These are phyloP conservation scores for Beauveria australis DNA, from an alignment of 2,329 filamentous ascomycete species.

Conservation along the genomic window DNA sequence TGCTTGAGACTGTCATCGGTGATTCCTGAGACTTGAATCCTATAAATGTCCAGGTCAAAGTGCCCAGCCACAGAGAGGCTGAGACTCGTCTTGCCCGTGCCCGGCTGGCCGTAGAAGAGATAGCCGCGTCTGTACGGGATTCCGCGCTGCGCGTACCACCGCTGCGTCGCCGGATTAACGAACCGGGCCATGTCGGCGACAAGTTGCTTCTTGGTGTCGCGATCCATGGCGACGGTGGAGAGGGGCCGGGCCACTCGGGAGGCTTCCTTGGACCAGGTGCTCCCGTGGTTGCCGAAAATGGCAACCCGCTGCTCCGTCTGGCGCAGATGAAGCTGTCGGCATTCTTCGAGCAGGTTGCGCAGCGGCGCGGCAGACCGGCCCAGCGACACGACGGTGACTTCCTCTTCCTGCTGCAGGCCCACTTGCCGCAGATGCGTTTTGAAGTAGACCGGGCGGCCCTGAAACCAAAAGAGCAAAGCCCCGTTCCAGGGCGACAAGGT, in stretches of 20 bases:
- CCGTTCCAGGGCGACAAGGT: not conserved
- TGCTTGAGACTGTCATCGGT: slow-evolving; percentile 40
- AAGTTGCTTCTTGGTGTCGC: not conserved
- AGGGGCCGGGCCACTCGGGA: not conserved
- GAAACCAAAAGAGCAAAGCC: not conserved
- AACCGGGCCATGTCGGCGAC: not conserved
- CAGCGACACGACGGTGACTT: not conserved
- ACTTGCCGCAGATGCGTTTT: not conserved
- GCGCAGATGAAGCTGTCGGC: not conserved
- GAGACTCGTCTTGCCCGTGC: slow-evolving; percentile 51
- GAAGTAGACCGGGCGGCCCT: not conserved
- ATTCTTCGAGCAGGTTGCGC: not conserved
- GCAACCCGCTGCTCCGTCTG: not conserved
- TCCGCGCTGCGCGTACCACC: slow-evolving; percentile 11
- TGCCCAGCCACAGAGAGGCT: slow-evolving; percentile 44
- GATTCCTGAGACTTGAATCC: slow-evolving; percentile 40
- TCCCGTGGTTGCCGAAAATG: not conserved
- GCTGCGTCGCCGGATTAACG: not conserved
- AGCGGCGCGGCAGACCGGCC: not conserved
- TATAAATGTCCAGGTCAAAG: slow-evolving; percentile 42
- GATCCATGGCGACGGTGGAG: not conserved
- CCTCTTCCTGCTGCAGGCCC: not conserved
- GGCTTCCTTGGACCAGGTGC: not conserved
- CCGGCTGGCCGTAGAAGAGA: slow-evolving; percentile 55
- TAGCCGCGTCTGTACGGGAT: slow-evolving; percentile 42